A percentile compares a stretch with the other conserved stretches of the same genome.
Conservation (phyloP, 1,139 yeast species). For the Magnusiomyces fungicola region DNA sequence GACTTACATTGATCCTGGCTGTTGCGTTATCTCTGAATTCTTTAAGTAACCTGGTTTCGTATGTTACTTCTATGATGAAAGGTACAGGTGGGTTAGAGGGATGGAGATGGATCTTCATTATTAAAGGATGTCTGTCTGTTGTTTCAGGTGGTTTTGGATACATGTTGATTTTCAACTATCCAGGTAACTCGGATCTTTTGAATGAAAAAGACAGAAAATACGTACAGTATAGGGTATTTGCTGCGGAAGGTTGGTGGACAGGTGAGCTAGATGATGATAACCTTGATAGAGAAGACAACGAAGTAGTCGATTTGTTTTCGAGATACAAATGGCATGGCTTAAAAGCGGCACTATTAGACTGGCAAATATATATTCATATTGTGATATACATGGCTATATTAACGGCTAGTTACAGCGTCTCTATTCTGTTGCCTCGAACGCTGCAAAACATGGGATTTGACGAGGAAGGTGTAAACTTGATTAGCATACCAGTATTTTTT, state of each 20-base stretch:
- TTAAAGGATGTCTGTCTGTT: conserved; percentile 45
- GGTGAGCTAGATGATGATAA: background rate
- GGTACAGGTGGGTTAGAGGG: conserved; percentile 32
- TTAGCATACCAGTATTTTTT: conserved; percentile 34
- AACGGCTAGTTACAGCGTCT: conserved; percentile 22
- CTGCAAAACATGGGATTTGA: conserved; percentile 29
- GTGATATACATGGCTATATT: conserved; percentile 18
- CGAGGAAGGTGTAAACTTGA: conserved; percentile 23
- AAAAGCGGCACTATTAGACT: conserved; percentile 28
- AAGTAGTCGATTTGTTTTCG: background rate
- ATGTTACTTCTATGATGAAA: conserved; percentile 34
- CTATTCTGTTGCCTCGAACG: conserved; percentile 32
- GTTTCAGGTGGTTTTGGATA: conserved; percentile 39
- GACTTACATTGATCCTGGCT: conserved; percentile 53
- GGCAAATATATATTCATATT: conserved; percentile 26
- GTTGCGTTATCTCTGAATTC: conserved; percentile 41
- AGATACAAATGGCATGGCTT: conserved; percentile 19
- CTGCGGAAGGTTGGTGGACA: conserved; percentile 21
- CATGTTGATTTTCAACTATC: conserved; percentile 45
- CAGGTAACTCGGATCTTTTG: conserved; percentile 42
- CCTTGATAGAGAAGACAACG: background rate
- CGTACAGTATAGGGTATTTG: conserved; percentile 40
- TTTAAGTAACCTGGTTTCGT: conserved; percentile 30
- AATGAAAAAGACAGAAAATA: conserved; percentile 41
- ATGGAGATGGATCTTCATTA: conserved; percentile 52